Base-by-base conservation (phyloP, 352 stramenopile species). In the Halophytophthora polymorphica region DNA sequence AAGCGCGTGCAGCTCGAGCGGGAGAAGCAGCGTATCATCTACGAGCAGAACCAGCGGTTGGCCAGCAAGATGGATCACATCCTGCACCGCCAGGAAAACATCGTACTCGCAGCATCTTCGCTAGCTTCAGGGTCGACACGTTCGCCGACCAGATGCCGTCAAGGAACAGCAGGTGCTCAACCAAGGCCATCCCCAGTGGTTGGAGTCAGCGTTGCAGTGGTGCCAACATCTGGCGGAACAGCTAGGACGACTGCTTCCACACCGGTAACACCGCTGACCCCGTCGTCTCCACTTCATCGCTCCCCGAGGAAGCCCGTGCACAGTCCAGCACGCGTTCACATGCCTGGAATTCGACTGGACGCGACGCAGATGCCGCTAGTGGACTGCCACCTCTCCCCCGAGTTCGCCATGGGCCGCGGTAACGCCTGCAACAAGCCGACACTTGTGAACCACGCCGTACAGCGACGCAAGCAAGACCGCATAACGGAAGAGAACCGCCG, bases 51-150 rank as follows among this genome's bases (percentile, higher is more conserved):
- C 57, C 78, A 88, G 60, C 71, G 69, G 2, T 66, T 92, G 14
- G 75, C 71, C 45, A 64, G 61, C 56, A 89, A 83, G 34, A 90
- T 92, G 81, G 65, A 86, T 18, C 64, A 83, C 37, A 92, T 92
- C 31, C 48, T 77, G 47, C 62, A 77, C 19, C 73, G 78, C 15
- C 71, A 85, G 28, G 78, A 89, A 31, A 87, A 84, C 45, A 53
- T 66, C n/a, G 36, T 80, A 12, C 53, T 89, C 3, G 77, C 72
- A 10, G 59, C 61, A 0, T 72, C 62, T 3, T 77, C 60, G 4
- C 52, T 35, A 2, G 50, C 58, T 6, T 56, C 45, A 40, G 6
- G 3, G 11, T 39, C 43, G 50, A 22, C 53, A 6, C 43, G 36
- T 22, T 25, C 46, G 2, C 18, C 35, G 8, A 21, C 44, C 22